Base-by-base conservation (phyloP, 2,329 filamentous ascomycete genomes). In the Clonostachys chloroleuca region DNA sequence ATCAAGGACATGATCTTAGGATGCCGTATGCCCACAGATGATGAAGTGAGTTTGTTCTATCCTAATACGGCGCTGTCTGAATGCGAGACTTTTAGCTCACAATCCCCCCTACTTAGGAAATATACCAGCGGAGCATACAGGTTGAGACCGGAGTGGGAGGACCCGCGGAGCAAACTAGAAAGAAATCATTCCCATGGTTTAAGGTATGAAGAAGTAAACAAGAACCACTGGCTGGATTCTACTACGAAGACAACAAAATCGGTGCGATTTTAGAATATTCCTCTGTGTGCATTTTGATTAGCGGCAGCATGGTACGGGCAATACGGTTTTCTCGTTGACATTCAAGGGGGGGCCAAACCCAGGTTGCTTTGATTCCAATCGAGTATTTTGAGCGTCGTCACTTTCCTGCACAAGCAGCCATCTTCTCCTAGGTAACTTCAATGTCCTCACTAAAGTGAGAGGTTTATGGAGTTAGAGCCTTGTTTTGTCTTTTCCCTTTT, bases 1-100 rank as follows among this genome's bases (percentile, higher is more conserved):
- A 81, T 88, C 5, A 78, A 84, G 57, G 84, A 88, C 56, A 66
- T 96, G 58, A 83, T 96, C 47, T 68, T 96, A 53, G 89, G 95
- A 59, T 87, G 88, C 55, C 83, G 84, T 59, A 86, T 96, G 69
- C 77, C 83, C 41, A 86, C 84, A 47, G 91, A 96, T 67, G 90
- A 95, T 57, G 92, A 96, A 73, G 92, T 95, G 68, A 70, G 85
- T 70, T 40, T 20, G 18, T 10, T 34, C 8, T 3, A 30, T n/a
- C 2, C 41, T 34, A 45, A 6, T 4, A 34, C 40, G 41, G n/a
- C 20, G 43, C 5, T 36, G 17, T 18, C 8, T 13, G 17, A 14
- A 5, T 34, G 14, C 10, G n/a, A 40, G 2, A 18, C 13, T 7
- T 33, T 40, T 14, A 33, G 34, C 57, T 67, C 52, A 68, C 56